Percentiles rank a stretch among this genome's conserved stretches.
Evolutionary conservation across 129 eudicot genomes (phyloP).

Genomic region (Artemisia annua): DNA sequence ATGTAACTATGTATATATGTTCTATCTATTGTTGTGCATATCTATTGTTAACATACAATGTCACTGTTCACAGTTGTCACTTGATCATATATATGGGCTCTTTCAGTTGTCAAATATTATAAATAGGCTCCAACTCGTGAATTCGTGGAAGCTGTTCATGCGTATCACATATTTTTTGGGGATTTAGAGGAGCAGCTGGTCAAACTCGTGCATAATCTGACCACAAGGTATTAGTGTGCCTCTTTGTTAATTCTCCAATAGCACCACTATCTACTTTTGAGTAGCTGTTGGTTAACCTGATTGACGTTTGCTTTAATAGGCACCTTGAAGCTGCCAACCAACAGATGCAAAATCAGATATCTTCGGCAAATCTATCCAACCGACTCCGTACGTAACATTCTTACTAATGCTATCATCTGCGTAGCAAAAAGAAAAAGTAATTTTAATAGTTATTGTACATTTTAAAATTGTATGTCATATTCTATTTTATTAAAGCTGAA

Average conservation of each 20-base stretch:
- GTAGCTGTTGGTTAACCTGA: conserved; percentile 4
- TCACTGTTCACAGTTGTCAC: conserved; percentile 20
- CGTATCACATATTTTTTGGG: conserved; percentile 80
- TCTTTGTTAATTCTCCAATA: conserved; percentile 19
- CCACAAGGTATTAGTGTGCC: conserved; percentile 49
- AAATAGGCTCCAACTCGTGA: conserved; percentile 81
- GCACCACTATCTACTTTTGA: conserved; percentile 3
- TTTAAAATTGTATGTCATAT: too few relatives aligned
- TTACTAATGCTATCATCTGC: not conserved
- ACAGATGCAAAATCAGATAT: conserved; percentile 50
- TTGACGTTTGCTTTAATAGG: conserved; percentile 39
- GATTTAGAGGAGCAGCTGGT: conserved; percentile 78
- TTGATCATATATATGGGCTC: conserved; percentile 29
- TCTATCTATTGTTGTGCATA: conserved; percentile 5
- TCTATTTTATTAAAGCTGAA: too few relatives aligned
- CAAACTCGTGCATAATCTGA: conserved; percentile 67
- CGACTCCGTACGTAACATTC: conserved; percentile 56
- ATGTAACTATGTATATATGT: too few relatives aligned
- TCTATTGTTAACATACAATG: conserved; percentile 6
- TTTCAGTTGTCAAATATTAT: conserved; percentile 19
- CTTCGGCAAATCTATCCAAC: conserved; percentile 52
- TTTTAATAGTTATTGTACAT: too few relatives aligned
- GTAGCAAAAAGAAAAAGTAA: too few relatives aligned
- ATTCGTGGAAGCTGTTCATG: conserved; percentile 88
- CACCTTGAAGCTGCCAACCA: conserved; percentile 74